Base-by-base conservation (phyloP, 768 basidiomycete species). In the Tylopilus cervinicoccineus region DNA sequence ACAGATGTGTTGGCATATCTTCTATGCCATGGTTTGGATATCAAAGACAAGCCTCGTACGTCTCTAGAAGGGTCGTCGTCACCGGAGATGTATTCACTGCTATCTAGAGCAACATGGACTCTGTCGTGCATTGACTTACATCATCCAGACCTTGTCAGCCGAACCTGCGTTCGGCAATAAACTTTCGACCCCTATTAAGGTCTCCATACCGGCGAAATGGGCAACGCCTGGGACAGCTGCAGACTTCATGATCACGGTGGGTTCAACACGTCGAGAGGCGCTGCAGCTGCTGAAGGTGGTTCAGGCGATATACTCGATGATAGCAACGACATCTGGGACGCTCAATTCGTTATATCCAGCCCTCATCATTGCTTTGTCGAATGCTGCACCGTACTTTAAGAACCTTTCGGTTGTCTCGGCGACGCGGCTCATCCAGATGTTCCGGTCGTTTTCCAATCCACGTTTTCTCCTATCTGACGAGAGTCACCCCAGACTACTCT, bases 31-130 rank as follows among this genome's bases (percentile, higher is more conserved):
- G 81, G 81, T 41, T 72, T 96, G 23, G 91, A 94, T 52, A 83
- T 93, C 61, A 96, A 96, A 67, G 94, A 97, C 61, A 92, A 91
- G 69, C 88, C 93, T 51, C 83, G 93, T 95, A 62, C 63, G 83
- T 67, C 31, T 37, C 11, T 39, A 44, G 32, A 26, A 50, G 39
- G 19, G 11, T 17, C 17, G 10, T 38, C 27, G 12, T 46, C n/a
- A 38, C 20, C 12, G 47, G 28, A 34, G 31, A 29, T 10, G 16
- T 49, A 42, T 47, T 60, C n/a, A 54, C 29, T 29, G 11, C 13
- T 50, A 13, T 52, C 32, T 58, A 93, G 93, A 93, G 56, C 88
- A 94, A 70, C 89, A 95, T 55, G 93, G 93, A 0, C 71, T 96
- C 10, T 88, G 93, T 60, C 80, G 95, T 48, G 84, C 89, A 5